These are phyloP conservation scores for Alternaria consortialis DNA, from an alignment of 2,329 filamentous ascomycete species.

Conservation along the genomic window DNA sequence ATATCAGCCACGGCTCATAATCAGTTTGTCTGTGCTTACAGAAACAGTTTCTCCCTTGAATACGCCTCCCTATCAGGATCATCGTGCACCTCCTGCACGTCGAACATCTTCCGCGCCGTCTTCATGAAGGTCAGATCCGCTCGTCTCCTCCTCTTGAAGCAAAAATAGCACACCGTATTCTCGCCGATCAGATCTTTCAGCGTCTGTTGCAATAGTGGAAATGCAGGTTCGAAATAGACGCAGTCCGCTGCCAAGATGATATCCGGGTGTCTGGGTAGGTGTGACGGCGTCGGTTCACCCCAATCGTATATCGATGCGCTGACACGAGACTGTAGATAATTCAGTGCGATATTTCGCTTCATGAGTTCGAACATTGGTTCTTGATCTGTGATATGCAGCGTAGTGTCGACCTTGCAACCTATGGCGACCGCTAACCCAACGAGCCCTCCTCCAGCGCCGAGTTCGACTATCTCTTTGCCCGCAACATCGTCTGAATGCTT, in stretches of 20 bases:
- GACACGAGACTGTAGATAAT: slow-evolving; percentile 71
- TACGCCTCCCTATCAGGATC: slow-evolving; percentile 59
- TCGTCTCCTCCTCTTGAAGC: slow-evolving; percentile 90
- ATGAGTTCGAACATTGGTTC: slow-evolving; percentile 85
- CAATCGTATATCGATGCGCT: slow-evolving; percentile 80
- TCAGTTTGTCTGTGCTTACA: slow-evolving; percentile 51
- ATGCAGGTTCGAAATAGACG: slow-evolving; percentile 95
- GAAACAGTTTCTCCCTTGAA: slow-evolving; percentile 58
- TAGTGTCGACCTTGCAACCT: slow-evolving; percentile 62
- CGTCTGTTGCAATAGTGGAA: slow-evolving; percentile 84
- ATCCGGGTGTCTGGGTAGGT: slow-evolving; percentile 68
- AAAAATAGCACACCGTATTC: slow-evolving; percentile 78
- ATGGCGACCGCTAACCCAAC: slow-evolving; percentile 73
- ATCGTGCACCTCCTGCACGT: slow-evolving; percentile 58
- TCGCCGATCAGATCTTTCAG: slow-evolving; percentile 75
- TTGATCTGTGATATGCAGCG: slow-evolving; percentile 88
- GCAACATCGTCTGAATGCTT: slow-evolving; percentile 71
- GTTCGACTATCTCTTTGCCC: slow-evolving; percentile 82
- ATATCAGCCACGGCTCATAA: not conserved
- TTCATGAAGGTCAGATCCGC: slow-evolving; percentile 67
- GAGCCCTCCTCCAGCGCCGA: slow-evolving; percentile 90
- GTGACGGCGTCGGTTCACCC: slow-evolving; percentile 59
- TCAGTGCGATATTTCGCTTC: slow-evolving; percentile 85
- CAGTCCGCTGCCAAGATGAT: slow-evolving; percentile 74
- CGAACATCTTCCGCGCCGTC: slow-evolving; percentile 58